phyloP scores from a whole-genome alignment of 2,329 filamentous ascomycete genomes.

The Aspergillus fructus region DNA sequence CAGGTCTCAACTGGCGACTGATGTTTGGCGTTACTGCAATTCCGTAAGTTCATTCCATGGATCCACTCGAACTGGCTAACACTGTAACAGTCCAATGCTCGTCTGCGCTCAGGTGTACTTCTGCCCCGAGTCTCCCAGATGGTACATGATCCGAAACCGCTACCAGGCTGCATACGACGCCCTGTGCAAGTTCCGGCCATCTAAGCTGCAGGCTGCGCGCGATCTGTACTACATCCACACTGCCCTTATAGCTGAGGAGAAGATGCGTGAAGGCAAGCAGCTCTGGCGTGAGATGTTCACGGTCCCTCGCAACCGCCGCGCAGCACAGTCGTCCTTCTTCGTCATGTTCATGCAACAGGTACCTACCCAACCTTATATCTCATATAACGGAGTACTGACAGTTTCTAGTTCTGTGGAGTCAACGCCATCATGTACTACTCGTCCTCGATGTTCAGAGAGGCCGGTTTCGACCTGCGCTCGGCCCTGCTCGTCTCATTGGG shows the following conservation, averaged over 20 bases:
- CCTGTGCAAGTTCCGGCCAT: constrained; percentile 50
- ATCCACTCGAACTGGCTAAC: not conserved
- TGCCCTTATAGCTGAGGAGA: constrained; percentile 61
- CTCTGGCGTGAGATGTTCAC: constrained; percentile 60
- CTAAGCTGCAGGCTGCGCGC: constrained; percentile 55
- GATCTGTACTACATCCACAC: constrained; percentile 58
- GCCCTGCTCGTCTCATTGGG: constrained; percentile 63
- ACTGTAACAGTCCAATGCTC: constrained; percentile 37
- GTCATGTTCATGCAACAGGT: constrained; percentile 66
- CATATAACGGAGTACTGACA: not conserved
- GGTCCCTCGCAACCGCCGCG: constrained; percentile 62
- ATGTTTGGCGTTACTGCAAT: constrained; percentile 69
- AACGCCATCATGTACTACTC: constrained; percentile 64
- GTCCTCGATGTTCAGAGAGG: constrained; percentile 60
- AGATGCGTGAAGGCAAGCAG: constrained; percentile 51
- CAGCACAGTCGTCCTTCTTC: constrained; percentile 56
- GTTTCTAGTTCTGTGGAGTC: constrained; percentile 45
- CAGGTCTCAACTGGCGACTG: constrained; percentile 63
- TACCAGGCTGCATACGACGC: constrained; percentile 49
- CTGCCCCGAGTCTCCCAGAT: constrained; percentile 58
- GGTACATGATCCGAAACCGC: constrained; percentile 51
- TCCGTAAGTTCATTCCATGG: constrained; percentile 28
- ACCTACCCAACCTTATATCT: not conserved
- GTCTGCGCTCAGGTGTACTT: constrained; percentile 63
- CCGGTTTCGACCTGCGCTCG: constrained; percentile 50